phyloP scores from a whole-genome alignment of 2,329 filamentous ascomycete genomes.

The Alternaria brassicae region DNA sequence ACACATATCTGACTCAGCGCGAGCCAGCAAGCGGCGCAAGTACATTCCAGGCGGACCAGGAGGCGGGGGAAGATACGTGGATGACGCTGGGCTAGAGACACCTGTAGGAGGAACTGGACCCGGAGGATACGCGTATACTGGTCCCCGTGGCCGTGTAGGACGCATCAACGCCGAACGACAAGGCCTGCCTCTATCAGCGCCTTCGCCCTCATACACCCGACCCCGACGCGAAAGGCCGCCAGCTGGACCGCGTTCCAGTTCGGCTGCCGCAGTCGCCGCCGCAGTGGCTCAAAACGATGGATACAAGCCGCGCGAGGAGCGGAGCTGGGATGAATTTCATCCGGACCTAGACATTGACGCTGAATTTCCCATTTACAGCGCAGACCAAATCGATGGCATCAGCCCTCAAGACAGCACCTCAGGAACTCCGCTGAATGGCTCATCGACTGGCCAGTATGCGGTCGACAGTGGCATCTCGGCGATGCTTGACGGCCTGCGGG shows the following conservation, averaged over 20 bases:
- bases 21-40: constrained; percentile 56
- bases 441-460: constrained; percentile 39
- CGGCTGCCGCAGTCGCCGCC: constrained; percentile 85
- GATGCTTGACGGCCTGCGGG: constrained; percentile 45
- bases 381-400: constrained; percentile 84
- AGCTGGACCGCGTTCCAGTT: constrained; percentile 75
- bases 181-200: constrained; percentile 53
- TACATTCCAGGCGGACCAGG: constrained; percentile 89
- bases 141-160: constrained; percentile 62
- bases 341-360: constrained; percentile 90
- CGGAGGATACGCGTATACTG: constrained; percentile 59
- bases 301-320: constrained; percentile 96
- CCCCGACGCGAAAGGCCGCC: constrained; percentile 50
- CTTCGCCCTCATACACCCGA: constrained; percentile 54
- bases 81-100: constrained; percentile 70
- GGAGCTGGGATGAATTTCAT: constrained; percentile 97
- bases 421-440: constrained; percentile 49
- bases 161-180: constrained; percentile 57
- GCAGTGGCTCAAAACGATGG: constrained; percentile 90
- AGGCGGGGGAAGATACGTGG: constrained; percentile 83
- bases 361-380: constrained; percentile 77
- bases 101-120: constrained; percentile 60
- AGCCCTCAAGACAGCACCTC: constrained; percentile 57
- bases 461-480: constrained; percentile 46
- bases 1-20: constrained; percentile 50